A percentile compares a stretch with the other conserved stretches of the same genome.
These are phyloP conservation scores for Pseudogymnoascus sp. DNA, from an alignment of 2,329 filamentous ascomycete species.

Conservation along the genomic window DNA sequence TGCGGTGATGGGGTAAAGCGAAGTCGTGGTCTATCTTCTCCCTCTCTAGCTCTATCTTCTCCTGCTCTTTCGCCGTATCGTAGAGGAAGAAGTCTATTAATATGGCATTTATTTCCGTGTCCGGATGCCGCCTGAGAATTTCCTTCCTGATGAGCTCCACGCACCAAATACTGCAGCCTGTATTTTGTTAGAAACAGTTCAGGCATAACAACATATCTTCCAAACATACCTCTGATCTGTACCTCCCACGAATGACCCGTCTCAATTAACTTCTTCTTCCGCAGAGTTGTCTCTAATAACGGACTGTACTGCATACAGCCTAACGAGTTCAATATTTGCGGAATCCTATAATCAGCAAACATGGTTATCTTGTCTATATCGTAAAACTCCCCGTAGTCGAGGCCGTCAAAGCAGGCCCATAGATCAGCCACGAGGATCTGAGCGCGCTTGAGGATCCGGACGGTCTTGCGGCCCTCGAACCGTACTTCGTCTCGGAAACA, in stretches of 20 bases:
- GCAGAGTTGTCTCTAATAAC: constrained; percentile 62
- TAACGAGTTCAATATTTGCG: constrained; percentile 79
- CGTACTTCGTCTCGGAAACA: constrained; percentile 77
- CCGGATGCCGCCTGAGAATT: constrained; percentile 65
- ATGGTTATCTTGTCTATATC: constrained; percentile 97
- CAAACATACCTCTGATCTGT: constrained; percentile 63
- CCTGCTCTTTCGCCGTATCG: constrained; percentile 82
- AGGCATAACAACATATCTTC: background rate
- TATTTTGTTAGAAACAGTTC: constrained; percentile 9
- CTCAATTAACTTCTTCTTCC: constrained; percentile 53
- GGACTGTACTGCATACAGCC: constrained; percentile 82
- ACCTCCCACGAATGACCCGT: constrained; percentile 73
- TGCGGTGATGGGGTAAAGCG: constrained; percentile 76
- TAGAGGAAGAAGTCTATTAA: constrained; percentile 97
- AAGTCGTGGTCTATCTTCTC: constrained; percentile 24
- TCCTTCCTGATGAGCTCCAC: constrained; percentile 81
- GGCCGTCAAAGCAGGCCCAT: constrained; percentile 89
- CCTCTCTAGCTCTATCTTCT: constrained; percentile 47
- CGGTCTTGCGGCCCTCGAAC: constrained; percentile 62
- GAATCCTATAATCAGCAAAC: constrained; percentile 96
- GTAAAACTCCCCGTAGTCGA: constrained; percentile 67
- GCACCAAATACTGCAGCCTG: constrained; percentile 90
- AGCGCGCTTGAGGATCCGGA: constrained; percentile 85
- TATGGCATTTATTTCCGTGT: constrained; percentile 71
- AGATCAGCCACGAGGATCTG: constrained; percentile 94